These are phyloP conservation scores for Naganishia sp. DNA, from an alignment of 1,284 basidiomycete genomes.

Conservation along the genomic window DNA sequence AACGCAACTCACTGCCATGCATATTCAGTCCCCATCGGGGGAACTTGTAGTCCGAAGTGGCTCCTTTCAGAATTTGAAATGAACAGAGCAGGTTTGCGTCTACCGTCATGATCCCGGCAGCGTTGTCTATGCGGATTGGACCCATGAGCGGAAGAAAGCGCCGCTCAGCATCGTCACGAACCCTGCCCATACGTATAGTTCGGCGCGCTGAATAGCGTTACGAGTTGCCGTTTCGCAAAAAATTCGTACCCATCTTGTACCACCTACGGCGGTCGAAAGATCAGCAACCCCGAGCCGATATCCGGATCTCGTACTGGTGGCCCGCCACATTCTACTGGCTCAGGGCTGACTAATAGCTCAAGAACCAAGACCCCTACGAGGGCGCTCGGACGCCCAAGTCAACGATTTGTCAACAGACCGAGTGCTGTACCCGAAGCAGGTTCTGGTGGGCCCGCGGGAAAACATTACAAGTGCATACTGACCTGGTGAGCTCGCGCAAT, in stretches of 20 bases:
- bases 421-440: too few relatives aligned
- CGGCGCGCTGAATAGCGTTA: conserved; percentile 58
- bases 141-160: neutral
- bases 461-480: neutral
- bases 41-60: conserved; percentile 7
- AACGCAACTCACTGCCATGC: conserved; percentile 16
- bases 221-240: conserved; percentile 57
- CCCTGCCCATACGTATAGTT: conserved; percentile 50
- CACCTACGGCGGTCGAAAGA: neutral
- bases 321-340: too few relatives aligned
- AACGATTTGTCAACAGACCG: too few relatives aligned
- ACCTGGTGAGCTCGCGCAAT: conserved; percentile 45
- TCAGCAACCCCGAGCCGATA: too few relatives aligned
- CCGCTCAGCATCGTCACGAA: neutral
- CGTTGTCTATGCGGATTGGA: conserved; percentile 62
- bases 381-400: too few relatives aligned
- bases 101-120: conserved; percentile 96
- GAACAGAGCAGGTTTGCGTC: conserved; percentile 85
- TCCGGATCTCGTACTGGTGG: too few relatives aligned
- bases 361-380: too few relatives aligned
- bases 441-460: too few relatives aligned
- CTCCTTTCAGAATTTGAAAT: conserved; percentile 14
- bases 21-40: conserved; percentile 14
- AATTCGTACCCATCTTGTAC: conserved; percentile 59
- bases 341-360: too few relatives aligned